Evolutionary conservation across 2,329 filamentous ascomycete genomes (phyloP), one percentile per base, ranked within the genome.

Genomic region (Phaeosphaeria sp.): DNA sequence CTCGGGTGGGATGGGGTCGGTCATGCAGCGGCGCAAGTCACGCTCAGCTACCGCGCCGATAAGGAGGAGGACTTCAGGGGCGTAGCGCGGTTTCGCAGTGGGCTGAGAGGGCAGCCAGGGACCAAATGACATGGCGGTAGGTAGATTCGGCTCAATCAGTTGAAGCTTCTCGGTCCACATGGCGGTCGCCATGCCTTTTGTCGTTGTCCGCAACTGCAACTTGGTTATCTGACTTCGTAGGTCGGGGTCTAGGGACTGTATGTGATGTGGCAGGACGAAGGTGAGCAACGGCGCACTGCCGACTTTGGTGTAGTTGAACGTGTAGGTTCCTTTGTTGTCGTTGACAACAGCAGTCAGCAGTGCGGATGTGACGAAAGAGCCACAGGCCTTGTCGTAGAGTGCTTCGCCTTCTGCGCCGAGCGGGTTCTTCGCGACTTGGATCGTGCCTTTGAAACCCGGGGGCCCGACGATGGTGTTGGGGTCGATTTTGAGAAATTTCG

Each of bases 221-320:
- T 80, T 74, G 2, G 80, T 85, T n/a, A 73, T 30, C 40, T 80
- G 70, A 7, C 81, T 80, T 22, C 81, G 79, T 8, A 86, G 87
- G 1, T 77, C 77, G 0, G 76, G 66, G 63, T 92, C 86, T 59
- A 98, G 93, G 0, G 91, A 92, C 30, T 87, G 81, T 2, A 92
- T 74, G 65, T 98, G 95, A 75, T 98, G 95, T 21, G 93, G 92
- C 48, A 99, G 80, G 17, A 91, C 91, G 74, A 91, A 97, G 89
- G 96, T 95, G 62, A 95, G 82, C 21, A 97, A 81, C 2, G 82
- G 84, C 17, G 85, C 80, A 36, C 87, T 81, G 6, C 93, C 94
- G 0, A 81, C 84, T 69, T 91, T 94, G n/a, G 81, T 78, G 80
- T 91, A 98, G 0, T 79, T 78, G 56, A 98, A 86, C 0, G 80